A percentile compares a stretch with the other conserved stretches of the same genome.
Evolutionary conservation across 2,329 filamentous ascomycete genomes (phyloP).

Genomic region (Aureobasidium subglaciale): DNA sequence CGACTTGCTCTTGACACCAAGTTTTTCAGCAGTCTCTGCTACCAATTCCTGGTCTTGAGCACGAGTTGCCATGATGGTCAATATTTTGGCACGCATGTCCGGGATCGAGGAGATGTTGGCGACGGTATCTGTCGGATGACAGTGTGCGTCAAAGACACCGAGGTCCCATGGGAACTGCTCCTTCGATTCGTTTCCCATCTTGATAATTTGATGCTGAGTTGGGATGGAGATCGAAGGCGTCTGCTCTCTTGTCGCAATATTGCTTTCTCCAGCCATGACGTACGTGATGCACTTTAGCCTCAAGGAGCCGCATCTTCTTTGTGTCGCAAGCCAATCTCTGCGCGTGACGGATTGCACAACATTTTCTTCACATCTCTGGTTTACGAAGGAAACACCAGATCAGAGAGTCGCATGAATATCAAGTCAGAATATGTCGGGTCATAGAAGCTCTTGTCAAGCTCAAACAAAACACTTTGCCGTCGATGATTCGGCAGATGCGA

Average conservation of each 20-base stretch:
- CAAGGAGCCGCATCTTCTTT: background rate
- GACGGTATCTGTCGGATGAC: slow-evolving; percentile 77
- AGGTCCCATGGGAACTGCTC: slow-evolving; percentile 58
- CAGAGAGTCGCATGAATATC: no score
- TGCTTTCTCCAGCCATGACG: background rate
- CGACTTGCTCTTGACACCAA: slow-evolving; percentile 39
- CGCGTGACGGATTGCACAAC: background rate
- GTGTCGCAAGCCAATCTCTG: background rate
- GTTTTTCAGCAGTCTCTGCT: slow-evolving; percentile 49
- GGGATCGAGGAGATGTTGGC: slow-evolving; percentile 51
- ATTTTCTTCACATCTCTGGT: background rate
- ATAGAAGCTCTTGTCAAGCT: background rate
- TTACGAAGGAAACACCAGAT: background rate
- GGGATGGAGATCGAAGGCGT: background rate
- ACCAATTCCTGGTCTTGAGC: slow-evolving; percentile 70
- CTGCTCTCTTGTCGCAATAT: background rate
- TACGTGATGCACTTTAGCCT: background rate
- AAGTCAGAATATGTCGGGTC: background rate
- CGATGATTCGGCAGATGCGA: background rate
- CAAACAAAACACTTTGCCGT: background rate
- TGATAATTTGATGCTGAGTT: background rate
- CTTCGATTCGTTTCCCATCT: slow-evolving; percentile 19
- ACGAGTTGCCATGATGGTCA: slow-evolving; percentile 73
- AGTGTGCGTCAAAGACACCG: slow-evolving; percentile 71
- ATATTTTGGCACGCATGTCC: slow-evolving; percentile 56